Percentiles rank a stretch among this genome's conserved stretches.
Conservation (phyloP, 2,329 filamentous ascomycete genomes). For the Venturia effusa region DNA sequence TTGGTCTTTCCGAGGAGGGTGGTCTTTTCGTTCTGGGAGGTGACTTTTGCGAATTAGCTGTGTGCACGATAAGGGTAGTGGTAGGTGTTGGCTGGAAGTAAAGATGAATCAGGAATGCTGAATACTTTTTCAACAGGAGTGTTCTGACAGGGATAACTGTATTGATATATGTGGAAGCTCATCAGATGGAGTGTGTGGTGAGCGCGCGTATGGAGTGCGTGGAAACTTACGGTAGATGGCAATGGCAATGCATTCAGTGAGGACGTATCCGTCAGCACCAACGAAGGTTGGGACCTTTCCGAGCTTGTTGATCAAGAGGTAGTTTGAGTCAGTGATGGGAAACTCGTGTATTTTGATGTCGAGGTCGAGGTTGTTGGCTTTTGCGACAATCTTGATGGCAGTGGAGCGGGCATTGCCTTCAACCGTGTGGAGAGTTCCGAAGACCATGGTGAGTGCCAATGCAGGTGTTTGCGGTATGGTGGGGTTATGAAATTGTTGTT, state of each 20-base stretch:
- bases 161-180: conserved; percentile 22
- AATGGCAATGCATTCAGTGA: conserved; percentile 87
- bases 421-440: conserved; percentile 66
- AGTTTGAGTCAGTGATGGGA: conserved; percentile 60
- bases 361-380: conserved; percentile 92
- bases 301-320: conserved; percentile 75
- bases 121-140: conserved; percentile 71
- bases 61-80: conserved; percentile 16
- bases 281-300: conserved; percentile 90
- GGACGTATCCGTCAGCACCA: conserved; percentile 79
- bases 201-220: background rate
- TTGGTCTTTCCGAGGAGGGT: conserved; percentile 99
- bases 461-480: background rate
- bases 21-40: conserved; percentile 99
- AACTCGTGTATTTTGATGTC: conserved; percentile 62
- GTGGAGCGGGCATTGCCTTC: conserved; percentile 85
- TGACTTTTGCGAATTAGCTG: conserved; percentile 49
- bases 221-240: conserved; percentile 84
- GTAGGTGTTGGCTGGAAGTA: conserved; percentile 4
- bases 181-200: conserved; percentile 7
- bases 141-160: conserved; percentile 99
- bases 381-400: conserved; percentile 83
- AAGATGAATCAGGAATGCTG: conserved; percentile 65
- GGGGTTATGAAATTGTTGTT: background rate
- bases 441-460: conserved; percentile 58